Base-by-base conservation (phyloP, 75 land plant genomes). In the Adiantum capillusveneris region DNA sequence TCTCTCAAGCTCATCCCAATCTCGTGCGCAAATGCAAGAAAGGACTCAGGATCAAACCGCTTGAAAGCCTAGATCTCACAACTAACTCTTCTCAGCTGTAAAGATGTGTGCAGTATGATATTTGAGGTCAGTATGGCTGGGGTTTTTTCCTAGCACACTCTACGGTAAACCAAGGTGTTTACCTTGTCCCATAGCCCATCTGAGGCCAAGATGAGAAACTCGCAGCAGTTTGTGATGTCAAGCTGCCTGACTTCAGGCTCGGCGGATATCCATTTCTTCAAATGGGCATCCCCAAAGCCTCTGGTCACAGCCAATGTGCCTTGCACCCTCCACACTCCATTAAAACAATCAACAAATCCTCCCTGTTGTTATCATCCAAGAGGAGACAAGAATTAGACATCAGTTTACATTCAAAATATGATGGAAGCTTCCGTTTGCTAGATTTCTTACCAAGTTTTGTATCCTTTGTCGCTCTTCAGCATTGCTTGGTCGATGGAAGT, bases 181-280 rank as follows among this genome's bases (percentile, higher is more conserved):
- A 81, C 88, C 82, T 77, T 75, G 46, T 86, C 83, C 90, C 87
- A 86, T 41, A 86, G 73, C 2, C 90, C 90, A 77, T 86, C 90
- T 31, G 87, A 76, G 16, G 90, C 90, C 56, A 86, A 24, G 14
- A 86, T 62, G 60, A 86, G 19, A 56, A 83, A 86, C 25, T 83
- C 81, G 50, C 70, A 74, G 25, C 80, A 84, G 1, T 78, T 29
- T 28, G 70, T 64, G 7, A 86, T 49, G 0, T 24, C 53, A 25
- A 86, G 30, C 17, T 43, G 59, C 14, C 36, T 34, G 16, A 62
- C 71, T 16, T 83, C 87, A 14, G 90, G 90, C 43, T 86, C 83
- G 22, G 81, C 72, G 24, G 72, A 70, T 0, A 86, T 57, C 87
- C 83, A 86, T 37, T 76, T 51, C 62, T 86, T 86, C 57, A 83